phyloP scores from a whole-genome alignment of 768 basidiomycete species.

The Pulveroboletus sp. region DNA sequence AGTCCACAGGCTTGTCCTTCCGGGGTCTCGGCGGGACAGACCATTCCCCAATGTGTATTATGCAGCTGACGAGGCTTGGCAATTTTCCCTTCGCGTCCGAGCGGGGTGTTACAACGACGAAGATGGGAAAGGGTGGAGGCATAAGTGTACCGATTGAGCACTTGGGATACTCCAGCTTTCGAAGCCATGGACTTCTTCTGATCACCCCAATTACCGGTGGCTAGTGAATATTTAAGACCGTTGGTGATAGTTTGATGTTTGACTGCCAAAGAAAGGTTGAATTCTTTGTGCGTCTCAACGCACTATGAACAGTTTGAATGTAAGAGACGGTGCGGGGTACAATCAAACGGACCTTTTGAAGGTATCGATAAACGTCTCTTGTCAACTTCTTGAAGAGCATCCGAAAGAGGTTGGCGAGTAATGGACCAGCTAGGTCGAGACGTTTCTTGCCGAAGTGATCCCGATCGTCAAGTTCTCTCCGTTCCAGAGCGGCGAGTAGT shows the following conservation, averaged over 20 bases:
- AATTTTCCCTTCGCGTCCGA: constrained; percentile 98
- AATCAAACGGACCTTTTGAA: constrained; percentile 74
- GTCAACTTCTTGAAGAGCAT: constrained; percentile 97
- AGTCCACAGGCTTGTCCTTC: constrained; percentile 99
- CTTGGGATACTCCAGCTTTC: constrained; percentile 98
- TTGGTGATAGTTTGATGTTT: constrained; percentile 98
- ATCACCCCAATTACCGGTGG: constrained; percentile 99
- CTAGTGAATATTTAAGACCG: constrained; percentile 95
- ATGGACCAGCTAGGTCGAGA: constrained; percentile 90
- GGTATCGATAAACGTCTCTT: constrained; percentile 92
- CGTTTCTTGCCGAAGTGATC: constrained; percentile 99
- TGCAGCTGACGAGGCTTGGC: constrained; percentile 98
- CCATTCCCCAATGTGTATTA: constrained; percentile 99
- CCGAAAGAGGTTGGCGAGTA: constrained; percentile 94
- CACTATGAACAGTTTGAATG: constrained; percentile 51
- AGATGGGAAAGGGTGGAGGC: constrained; percentile 97
- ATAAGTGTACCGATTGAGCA: constrained; percentile 97
- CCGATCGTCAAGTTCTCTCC: constrained; percentile 95
- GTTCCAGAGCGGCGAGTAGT: constrained; percentile 86
- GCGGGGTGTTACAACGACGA: constrained; percentile 95
- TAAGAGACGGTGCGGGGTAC: background rate
- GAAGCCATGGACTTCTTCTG: constrained; percentile 98
- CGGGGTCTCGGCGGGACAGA: constrained; percentile 98
- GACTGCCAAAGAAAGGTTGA: constrained; percentile 86
- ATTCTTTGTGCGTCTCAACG: constrained; percentile 93